These are phyloP conservation scores for Eremothecium gossypii DNA, from an alignment of 1,139 yeast species.

Conservation along the genomic window DNA sequence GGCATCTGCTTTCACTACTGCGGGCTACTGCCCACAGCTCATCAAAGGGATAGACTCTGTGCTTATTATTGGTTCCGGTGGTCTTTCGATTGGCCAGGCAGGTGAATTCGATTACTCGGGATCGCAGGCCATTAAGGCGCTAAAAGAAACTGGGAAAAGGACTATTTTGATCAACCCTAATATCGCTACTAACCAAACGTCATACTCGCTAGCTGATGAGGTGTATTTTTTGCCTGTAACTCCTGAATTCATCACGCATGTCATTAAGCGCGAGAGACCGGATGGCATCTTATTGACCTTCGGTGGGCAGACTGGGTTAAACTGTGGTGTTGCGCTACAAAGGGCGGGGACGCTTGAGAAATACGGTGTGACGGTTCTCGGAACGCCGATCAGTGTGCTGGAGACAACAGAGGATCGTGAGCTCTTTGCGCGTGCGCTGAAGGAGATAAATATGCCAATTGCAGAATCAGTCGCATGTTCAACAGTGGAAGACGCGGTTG, in stretches of 20 bases:
- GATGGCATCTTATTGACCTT: conserved; percentile 92
- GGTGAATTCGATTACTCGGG: conserved; percentile 99
- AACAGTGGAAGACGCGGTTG: conserved; percentile 82
- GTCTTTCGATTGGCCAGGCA: conserved; percentile 96
- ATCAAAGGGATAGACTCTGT: conserved; percentile 80
- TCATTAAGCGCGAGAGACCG: conserved; percentile 91
- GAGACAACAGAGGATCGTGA: conserved; percentile 98
- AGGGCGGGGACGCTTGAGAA: conserved; percentile 89
- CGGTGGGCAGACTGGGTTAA: conserved; percentile 97
- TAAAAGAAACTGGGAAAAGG: conserved; percentile 78
- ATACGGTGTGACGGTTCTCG: conserved; percentile 86
- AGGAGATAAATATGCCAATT: conserved; percentile 87
- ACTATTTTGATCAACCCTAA: conserved; percentile 91
- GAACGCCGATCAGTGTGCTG: conserved; percentile 91
- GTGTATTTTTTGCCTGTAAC: conserved; percentile 94
- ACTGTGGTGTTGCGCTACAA: conserved; percentile 90
- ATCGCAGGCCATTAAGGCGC: conserved; percentile 93
- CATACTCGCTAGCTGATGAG: conserved; percentile 91
- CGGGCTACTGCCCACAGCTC: conserved; percentile 34
- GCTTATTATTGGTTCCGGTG: conserved; percentile 94
- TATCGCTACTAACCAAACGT: conserved; percentile 95
- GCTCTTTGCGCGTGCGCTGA: conserved; percentile 84
- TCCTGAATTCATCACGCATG: conserved; percentile 87
- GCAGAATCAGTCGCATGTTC: conserved; percentile 96
- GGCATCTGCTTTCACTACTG: conserved; percentile 22